Conservation (phyloP, 768 basidiomycete genomes). For the Suillus hirtellus region DNA sequence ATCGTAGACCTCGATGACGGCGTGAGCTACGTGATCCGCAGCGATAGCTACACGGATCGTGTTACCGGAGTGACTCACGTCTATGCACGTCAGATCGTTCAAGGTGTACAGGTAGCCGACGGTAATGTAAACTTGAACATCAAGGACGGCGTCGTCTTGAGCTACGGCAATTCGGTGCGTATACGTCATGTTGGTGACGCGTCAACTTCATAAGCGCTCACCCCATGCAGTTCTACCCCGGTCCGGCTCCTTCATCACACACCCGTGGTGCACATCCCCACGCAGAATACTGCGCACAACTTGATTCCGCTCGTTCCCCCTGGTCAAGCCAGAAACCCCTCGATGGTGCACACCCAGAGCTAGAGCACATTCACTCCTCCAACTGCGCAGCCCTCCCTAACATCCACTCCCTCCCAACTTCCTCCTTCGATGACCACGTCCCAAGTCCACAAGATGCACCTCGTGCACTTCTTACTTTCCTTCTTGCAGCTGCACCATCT, state of each 20-base stretch:
- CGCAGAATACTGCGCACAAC: slow-evolving; percentile 51
- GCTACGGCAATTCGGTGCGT: slow-evolving; percentile 85
- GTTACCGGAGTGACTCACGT: slow-evolving; percentile 87
- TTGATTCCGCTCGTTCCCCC: slow-evolving; percentile 33
- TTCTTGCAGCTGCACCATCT: slow-evolving; percentile 68
- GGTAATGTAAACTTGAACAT: slow-evolving; percentile 94
- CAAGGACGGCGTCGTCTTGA: slow-evolving; percentile 78
- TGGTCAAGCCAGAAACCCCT: slow-evolving; percentile 33
- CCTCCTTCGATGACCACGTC: slow-evolving; percentile 26
- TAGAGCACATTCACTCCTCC: slow-evolving; percentile 50
- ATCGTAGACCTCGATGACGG: slow-evolving; percentile 38
- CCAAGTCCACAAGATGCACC: slow-evolving; percentile 38
- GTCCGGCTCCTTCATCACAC: slow-evolving; percentile 46
- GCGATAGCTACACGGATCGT: slow-evolving; percentile 85
- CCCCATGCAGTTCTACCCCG: slow-evolving; percentile 69
- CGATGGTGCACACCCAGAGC: slow-evolving; percentile 13
- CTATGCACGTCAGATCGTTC: slow-evolving; percentile 82
- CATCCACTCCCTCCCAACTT: slow-evolving; percentile 29
- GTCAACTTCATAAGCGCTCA: slow-evolving; percentile 12
- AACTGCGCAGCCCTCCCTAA: slow-evolving; percentile 57
- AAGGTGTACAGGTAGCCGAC: slow-evolving; percentile 86
- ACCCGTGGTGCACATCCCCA: slow-evolving; percentile 44
- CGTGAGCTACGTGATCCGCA: slow-evolving; percentile 58
- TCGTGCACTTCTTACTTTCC: slow-evolving; percentile 73
- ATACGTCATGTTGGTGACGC: not conserved